Evolutionary conservation across 2,329 filamentous ascomycete genomes (phyloP), one percentile per base, ranked within the genome.

Genomic region (Fusarium sp.): DNA sequence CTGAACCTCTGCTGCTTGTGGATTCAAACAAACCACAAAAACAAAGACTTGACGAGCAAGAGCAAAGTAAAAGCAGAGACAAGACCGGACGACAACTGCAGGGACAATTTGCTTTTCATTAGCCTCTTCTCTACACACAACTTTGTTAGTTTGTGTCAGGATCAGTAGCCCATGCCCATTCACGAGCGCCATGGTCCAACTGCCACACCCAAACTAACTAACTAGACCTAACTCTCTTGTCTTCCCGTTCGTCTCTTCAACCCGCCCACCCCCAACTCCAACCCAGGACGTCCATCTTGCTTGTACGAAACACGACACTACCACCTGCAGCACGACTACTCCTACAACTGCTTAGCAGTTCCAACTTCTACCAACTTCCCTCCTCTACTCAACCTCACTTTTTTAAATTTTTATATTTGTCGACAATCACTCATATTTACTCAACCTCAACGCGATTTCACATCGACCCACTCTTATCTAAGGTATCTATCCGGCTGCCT

Each of bases 121-220:
- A 60, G 66, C 54, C 70, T 58, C 58, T 55, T 39, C 51, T 39
- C 68, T 56, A 50, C 26, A 48, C 45, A 48, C 45, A 48, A 48
- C 26, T 48, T 48, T 30, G 45, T 67, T 69, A 60, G 66, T 63
- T 72, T 76, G 72, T 66, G 68, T 73, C 65, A 77, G 72, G 67
- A 76, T 54, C 48, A 62, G 53, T 38, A 62, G 42, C 30, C 38
- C 64, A 65, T 63, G 47, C 39, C 63, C 63, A 30, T 63, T 50
- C 44, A 67, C 38, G 51, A 75, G 62, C 77, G 77, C 77, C 67
- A 78, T 78, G 75, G 65, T 78, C 73, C 76, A 77, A 79, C 72
- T 69, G 75, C 71, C 73, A 73, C 56, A 71, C 64, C 61, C 45
- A 48, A 30, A 48, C 71, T 74, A 54, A 41, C 51, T 38, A 58